phyloP scores from a whole-genome alignment of 2,329 filamentous ascomycete species.

The Ramichloridium luteum region DNA sequence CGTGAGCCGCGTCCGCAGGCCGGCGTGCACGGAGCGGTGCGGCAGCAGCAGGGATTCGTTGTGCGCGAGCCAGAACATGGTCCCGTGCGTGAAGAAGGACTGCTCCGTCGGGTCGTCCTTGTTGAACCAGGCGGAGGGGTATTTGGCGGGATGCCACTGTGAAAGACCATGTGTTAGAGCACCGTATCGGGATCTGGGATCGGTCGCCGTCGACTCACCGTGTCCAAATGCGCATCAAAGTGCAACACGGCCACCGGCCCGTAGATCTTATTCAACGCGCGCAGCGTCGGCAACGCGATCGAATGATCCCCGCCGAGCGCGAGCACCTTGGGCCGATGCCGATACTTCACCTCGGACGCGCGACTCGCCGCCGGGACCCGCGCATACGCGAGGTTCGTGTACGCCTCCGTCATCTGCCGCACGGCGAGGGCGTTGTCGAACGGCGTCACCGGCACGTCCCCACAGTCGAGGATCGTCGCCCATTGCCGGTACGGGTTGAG shows the following conservation, averaged over 20 bases:
- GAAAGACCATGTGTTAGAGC: too few relatives aligned
- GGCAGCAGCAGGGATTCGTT: constrained; percentile 70
- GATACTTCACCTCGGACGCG: constrained; percentile 29
- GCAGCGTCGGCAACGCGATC: constrained; percentile 39
- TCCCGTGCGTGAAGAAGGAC: constrained; percentile 72
- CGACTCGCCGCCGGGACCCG: constrained; percentile 22
- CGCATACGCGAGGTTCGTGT: constrained; percentile 51
- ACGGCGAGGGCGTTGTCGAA: constrained; percentile 76
- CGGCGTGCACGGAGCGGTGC: constrained; percentile 65
- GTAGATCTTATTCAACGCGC: constrained; percentile 35
- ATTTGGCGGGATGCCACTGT: constrained; percentile 75
- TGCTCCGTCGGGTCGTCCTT: constrained; percentile 43
- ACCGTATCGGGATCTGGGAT: too few relatives aligned
- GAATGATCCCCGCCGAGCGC: constrained; percentile 40
- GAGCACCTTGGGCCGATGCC: constrained; percentile 34
- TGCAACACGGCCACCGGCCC: constrained; percentile 37
- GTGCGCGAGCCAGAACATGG: constrained; percentile 82
- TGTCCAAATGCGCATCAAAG: constrained; percentile 59
- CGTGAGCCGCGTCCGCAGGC: constrained; percentile 63
- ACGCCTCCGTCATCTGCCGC: constrained; percentile 72
- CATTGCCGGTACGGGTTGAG: constrained; percentile 72
- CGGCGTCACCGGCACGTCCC: constrained; percentile 74
- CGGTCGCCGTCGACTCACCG: too few relatives aligned
- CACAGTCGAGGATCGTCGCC: constrained; percentile 59
- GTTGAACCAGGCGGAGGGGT: constrained; percentile 61